Percentiles rank a stretch among this genome's conserved stretches.
These are phyloP conservation scores for Sisymbrium altissimum DNA, from an alignment of 345 rosid species.

Conservation along the genomic window DNA sequence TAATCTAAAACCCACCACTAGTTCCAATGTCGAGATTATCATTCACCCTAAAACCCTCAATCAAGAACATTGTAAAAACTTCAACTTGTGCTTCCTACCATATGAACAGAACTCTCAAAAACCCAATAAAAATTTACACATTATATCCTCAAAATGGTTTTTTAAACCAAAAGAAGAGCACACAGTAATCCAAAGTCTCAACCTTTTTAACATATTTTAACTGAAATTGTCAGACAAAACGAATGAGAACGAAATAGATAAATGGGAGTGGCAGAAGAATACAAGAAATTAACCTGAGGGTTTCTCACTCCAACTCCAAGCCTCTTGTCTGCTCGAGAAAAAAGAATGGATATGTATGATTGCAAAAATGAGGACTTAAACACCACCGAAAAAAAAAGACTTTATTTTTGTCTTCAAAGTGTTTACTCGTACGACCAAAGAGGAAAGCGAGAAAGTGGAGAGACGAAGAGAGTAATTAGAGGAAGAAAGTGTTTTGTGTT, in stretches of 20 bases:
- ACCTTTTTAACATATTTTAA: background rate
- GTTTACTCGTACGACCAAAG: background rate
- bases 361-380: background rate
- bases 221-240: background rate
- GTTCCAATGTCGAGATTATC: background rate
- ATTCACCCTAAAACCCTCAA: background rate
- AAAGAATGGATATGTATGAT: background rate
- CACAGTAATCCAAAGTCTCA: background rate
- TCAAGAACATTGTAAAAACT: slow-evolving; percentile 9
- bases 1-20: slow-evolving; percentile 11
- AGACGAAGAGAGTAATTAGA: background rate
- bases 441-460: slow-evolving; percentile 1
- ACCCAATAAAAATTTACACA: slow-evolving; percentile 5
- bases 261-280: background rate
- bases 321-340: background rate
- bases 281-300: slow-evolving; percentile 19
- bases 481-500: slow-evolving; percentile 25
- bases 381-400: background rate
- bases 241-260: background rate
- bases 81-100: background rate
- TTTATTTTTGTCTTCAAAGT: background rate
- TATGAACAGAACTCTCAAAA: background rate
- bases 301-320: slow-evolving; percentile 15
- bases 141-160: background rate
- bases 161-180: background rate